Base-by-base conservation (phyloP, 202 grass and related monocot species). In the Carex arenaria region DNA sequence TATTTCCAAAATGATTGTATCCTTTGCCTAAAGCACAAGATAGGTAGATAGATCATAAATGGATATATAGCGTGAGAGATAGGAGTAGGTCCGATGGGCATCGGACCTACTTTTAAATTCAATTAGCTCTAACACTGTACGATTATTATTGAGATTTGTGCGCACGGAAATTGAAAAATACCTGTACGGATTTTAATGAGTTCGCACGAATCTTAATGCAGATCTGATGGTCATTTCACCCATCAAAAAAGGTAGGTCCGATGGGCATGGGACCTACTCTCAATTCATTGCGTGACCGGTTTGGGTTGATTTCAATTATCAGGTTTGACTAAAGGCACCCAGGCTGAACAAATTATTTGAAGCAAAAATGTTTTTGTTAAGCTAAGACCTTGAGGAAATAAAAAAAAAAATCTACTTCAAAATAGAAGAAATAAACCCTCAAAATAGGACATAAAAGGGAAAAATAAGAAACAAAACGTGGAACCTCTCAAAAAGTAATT, bases 401-500 rank as follows among this genome's bases (percentile, higher is more conserved):
- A 38, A 38, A 38, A 38, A 32, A 38, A 23, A 72, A 15, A 28
- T 28, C 10, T n/a, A 1, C 43, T 51, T 11, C 52, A 10, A 20
- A 52, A 73, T 28, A 51, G 13, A 18, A 67, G 19, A 73, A 52
- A 4, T 72, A 73, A 73, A 73, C 5, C 40, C 45, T 28, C 23
- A 64, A 30, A 64, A 64, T 28, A 28, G 61, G 61, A 30, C 22
- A 64, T 11, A 67, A 67, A 67, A 32, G 32, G 64, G 47, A 12
- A 26, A 75, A 81, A 47, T 28, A 68, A 52, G 49, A 49, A 82
- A 56, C 9, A 55, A 5, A 82, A 82, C 11, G 20, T 77, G 80
- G 26, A 68, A 19, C 42, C 23, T 26, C 42, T 22, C 22, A 55
- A 54, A 70, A 82, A 82, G 59, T 43, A 49, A 80, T 65, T 36